Conservation (phyloP, 2,329 filamentous ascomycete species). For the Lachnellula willkommii region DNA sequence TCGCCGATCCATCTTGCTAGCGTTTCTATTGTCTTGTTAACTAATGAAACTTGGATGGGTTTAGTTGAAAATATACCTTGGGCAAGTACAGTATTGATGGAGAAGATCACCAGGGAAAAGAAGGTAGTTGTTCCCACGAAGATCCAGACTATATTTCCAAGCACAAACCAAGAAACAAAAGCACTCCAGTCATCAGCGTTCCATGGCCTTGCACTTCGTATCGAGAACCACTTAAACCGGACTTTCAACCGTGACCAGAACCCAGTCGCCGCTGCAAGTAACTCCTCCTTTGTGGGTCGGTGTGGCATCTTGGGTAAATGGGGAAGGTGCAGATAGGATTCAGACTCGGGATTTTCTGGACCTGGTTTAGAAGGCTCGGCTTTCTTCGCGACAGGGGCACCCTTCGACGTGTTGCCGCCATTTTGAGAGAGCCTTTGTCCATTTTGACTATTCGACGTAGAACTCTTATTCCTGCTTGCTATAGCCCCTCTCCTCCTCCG, state of each 20-base stretch:
- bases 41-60: slow-evolving; percentile 7
- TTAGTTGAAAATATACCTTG: slow-evolving; percentile 57
- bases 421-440: slow-evolving; percentile 18
- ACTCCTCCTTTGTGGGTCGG: slow-evolving; percentile 86
- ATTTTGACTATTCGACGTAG: slow-evolving; percentile 24
- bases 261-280: slow-evolving; percentile 83
- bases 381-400: slow-evolving; percentile 11
- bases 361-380: slow-evolving; percentile 6
- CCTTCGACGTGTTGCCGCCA: slow-evolving; percentile 15
- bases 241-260: slow-evolving; percentile 89
- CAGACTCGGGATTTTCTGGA: slow-evolving; percentile 28
- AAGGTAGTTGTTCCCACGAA: slow-evolving; percentile 97
- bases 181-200: slow-evolving; percentile 95
- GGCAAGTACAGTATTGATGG: slow-evolving; percentile 93
- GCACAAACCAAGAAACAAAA: slow-evolving; percentile 89
- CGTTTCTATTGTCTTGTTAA: slow-evolving; percentile 57
- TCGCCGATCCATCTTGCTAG: slow-evolving; percentile 90
- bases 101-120: slow-evolving; percentile 82
- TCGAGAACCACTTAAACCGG: slow-evolving; percentile 96
- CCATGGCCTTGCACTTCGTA: slow-evolving; percentile 87
- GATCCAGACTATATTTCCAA: slow-evolving; percentile 92
- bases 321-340: slow-evolving; percentile 53
- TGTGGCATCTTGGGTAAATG: slow-evolving; percentile 68
- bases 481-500: slow-evolving; percentile 22
- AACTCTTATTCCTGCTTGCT: slow-evolving; percentile 30